These are phyloP conservation scores for Rhynchosporium agropyri DNA, from an alignment of 2,329 filamentous ascomycete genomes.

Conservation along the genomic window DNA sequence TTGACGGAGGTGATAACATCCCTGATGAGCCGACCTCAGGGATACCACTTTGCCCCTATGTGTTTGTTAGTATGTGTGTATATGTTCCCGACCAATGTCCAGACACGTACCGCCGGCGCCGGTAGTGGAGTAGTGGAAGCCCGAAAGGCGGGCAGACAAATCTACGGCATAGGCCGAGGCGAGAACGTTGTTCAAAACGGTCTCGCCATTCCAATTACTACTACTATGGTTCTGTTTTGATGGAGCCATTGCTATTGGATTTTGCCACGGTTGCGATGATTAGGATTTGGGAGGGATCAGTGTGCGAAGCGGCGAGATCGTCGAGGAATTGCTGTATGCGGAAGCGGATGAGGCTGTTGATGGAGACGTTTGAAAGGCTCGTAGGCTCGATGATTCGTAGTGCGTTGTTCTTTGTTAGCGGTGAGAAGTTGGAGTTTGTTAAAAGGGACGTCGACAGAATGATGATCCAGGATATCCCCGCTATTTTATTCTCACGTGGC, in stretches of 20 bases:
- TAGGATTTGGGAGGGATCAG: conserved; percentile 17
- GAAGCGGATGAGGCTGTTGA: conserved; percentile 23
- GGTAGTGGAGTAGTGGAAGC: conserved; percentile 96
- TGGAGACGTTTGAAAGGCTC: conserved; percentile 13
- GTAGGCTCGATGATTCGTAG: conserved; percentile 13
- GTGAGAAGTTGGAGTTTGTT: conserved; percentile 19
- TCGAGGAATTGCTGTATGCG: conserved; percentile 22
- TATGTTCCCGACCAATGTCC: not conserved
- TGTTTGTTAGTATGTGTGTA: conserved; percentile 31
- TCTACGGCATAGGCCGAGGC: conserved; percentile 91
- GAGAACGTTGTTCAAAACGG: conserved; percentile 71
- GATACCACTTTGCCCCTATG: conserved; percentile 85
- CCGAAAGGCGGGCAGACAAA: conserved; percentile 70
- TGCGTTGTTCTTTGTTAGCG: conserved; percentile 20
- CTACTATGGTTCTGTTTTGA: conserved; percentile 48
- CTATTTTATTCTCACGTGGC: conserved; percentile 20
- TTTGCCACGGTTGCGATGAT: conserved; percentile 42
- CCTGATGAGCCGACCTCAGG: conserved; percentile 85
- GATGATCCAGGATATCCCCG: conserved; percentile 13
- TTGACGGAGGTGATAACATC: conserved; percentile 81
- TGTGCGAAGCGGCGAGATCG: conserved; percentile 22
- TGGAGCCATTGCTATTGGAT: conserved; percentile 40
- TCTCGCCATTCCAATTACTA: conserved; percentile 73
- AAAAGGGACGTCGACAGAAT: not conserved
- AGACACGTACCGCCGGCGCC: conserved; percentile 69